Base-by-base conservation (phyloP, 495 filamentous ascomycete species). In the Chaetomidium leptoderma region DNA sequence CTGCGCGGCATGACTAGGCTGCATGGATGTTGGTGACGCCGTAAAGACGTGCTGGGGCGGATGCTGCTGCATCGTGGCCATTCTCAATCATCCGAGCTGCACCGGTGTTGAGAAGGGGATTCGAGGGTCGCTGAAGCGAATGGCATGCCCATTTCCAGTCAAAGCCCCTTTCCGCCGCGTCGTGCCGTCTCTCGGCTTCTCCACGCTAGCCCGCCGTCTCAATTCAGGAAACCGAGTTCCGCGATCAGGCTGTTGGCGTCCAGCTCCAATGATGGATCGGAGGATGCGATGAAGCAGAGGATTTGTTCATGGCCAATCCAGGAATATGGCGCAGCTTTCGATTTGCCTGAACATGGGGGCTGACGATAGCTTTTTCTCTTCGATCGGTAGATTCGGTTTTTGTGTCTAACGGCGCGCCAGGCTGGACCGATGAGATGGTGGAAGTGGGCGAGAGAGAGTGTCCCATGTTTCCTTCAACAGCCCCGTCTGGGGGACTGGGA, bases 21-120 rank as follows among this genome's bases (percentile, higher is more conserved):
- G 52, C 19, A 62, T 50, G 7, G 59, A 44, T 16, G 52, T 39
- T 13, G 65, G 65, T 1, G 65, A 68, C 14, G 62, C 53, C 11
- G 61, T 62, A 27, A 68, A 56, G 8, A 54, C 30, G 17, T 59
- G 37, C 49, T 56, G 58, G 0, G 59, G 30, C 9, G 35, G 23
- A 14, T 21, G 53, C 19, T 35, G 32, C 19, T 49, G 55, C 27
- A 51, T 57, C 4, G 47, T 23, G 23, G 19, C 39, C 48, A 53
- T 47, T 52, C 27, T 42, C 48, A 46, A 21, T 58, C 56, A 37
- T 47, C 42, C 32, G 42, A 47, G 32, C 53, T 47, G 40, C 40
- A 27, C 13, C 42, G 40, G 43, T 36, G 17, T 16, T 35, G 40
- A 35, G 52, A 47, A 5, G 10, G 14, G 29, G 43, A 27, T 17